Conservation (phyloP, 495 filamentous ascomycete genomes). For the Achaetomiella virescens region DNA sequence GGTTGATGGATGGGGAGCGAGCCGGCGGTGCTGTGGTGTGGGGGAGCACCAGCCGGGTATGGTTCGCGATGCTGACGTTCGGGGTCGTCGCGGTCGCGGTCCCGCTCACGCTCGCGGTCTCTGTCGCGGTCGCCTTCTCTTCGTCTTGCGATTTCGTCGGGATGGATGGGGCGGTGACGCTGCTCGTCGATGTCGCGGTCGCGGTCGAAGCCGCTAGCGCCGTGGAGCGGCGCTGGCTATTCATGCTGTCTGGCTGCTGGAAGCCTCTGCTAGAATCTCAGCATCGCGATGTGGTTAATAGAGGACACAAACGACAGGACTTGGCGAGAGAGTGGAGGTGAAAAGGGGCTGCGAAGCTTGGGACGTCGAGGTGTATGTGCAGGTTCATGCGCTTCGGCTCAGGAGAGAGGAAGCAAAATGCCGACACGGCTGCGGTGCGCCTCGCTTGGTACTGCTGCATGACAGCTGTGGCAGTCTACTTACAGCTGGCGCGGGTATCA, state of each 20-base stretch:
- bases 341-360: neutral
- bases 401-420: constrained; percentile 8
- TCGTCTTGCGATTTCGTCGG: constrained; percentile 29
- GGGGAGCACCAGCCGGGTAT: constrained; percentile 50
- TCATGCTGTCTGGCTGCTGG: constrained; percentile 31
- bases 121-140: constrained; percentile 9
- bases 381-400: neutral
- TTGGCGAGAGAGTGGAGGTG: neutral
- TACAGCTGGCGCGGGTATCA: constrained; percentile 23
- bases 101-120: constrained; percentile 28
- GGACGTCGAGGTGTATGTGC: neutral
- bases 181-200: constrained; percentile 34
- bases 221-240: constrained; percentile 39
- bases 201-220: constrained; percentile 35
- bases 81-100: constrained; percentile 55
- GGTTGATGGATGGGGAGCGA: constrained; percentile 87
- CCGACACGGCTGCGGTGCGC: neutral
- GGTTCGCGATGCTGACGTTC: constrained; percentile 64
- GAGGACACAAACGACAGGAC: neutral
- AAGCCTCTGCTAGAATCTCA: constrained; percentile 22
- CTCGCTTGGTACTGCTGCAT: neutral
- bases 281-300: neutral
- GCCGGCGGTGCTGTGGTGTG: constrained; percentile 76
- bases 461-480: neutral
- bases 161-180: constrained; percentile 32